phyloP scores from a whole-genome alignment of 2,329 filamentous ascomycete genomes.

The Arthrinium puccinioides region DNA sequence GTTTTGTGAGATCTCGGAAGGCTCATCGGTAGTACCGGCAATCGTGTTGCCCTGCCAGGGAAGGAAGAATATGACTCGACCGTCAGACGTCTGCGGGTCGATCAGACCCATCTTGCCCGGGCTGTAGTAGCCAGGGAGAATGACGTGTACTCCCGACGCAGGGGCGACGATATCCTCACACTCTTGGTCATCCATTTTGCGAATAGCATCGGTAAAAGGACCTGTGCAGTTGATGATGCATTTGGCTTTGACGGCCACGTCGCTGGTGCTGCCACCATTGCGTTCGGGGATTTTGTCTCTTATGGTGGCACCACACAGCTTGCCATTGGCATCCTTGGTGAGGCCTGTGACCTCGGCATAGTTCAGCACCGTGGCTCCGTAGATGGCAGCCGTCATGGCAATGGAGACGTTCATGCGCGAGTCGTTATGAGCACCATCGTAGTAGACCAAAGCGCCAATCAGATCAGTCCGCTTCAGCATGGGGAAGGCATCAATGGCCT shows the following conservation, averaged over 20 bases:
- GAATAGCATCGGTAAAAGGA: slow-evolving; percentile 78
- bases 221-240: slow-evolving; percentile 86
- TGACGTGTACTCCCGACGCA: slow-evolving; percentile 77
- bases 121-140: slow-evolving; percentile 81
- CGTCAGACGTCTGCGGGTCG: slow-evolving; percentile 80
- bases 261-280: slow-evolving; percentile 49
- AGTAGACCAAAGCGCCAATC: slow-evolving; percentile 80
- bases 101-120: slow-evolving; percentile 82
- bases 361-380: slow-evolving; percentile 76
- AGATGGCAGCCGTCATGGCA: slow-evolving; percentile 82
- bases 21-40: slow-evolving; percentile 78
- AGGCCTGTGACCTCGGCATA: slow-evolving; percentile 74
- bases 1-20: slow-evolving; percentile 63
- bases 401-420: slow-evolving; percentile 88
- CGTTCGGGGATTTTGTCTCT: slow-evolving; percentile 63
- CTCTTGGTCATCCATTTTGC: slow-evolving; percentile 71
- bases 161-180: slow-evolving; percentile 77
- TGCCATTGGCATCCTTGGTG: slow-evolving; percentile 66
- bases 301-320: slow-evolving; percentile 64
- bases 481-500: slow-evolving; percentile 79
- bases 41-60: slow-evolving; percentile 93
- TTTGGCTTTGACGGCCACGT: slow-evolving; percentile 68
- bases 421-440: slow-evolving; percentile 88
- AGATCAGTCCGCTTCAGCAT: slow-evolving; percentile 78
- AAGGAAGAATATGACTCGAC: slow-evolving; percentile 86